phyloP scores from a whole-genome alignment of 1,284 basidiomycete species.

The Wolfiporia cocos region DNA sequence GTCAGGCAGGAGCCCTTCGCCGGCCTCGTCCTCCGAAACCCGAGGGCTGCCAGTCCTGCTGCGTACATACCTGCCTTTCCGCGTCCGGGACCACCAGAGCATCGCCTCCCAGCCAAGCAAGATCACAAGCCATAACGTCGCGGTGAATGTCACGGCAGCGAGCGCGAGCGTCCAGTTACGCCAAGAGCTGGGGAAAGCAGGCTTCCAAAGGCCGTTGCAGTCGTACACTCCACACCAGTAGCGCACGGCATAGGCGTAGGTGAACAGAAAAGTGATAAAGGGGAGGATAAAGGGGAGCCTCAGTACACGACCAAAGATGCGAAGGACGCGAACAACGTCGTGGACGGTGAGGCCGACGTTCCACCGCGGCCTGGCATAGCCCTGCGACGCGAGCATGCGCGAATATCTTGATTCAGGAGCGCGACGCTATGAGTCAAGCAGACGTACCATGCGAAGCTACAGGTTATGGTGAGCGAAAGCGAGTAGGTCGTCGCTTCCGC shows the following conservation, averaged over 20 bases:
- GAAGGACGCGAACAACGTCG: constrained; percentile 1
- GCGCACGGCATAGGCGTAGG: constrained; percentile 8
- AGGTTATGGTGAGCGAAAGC: too few species aligned
- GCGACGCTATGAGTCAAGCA: too few species aligned
- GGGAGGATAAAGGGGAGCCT: constrained; percentile 12
- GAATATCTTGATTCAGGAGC: too few species aligned
- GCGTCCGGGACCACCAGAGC: constrained; percentile 1
- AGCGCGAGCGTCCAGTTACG: constrained; percentile 17
- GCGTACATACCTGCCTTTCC: background rate
- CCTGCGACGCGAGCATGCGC: too few species aligned
- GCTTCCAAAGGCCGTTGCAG: constrained; percentile 13
- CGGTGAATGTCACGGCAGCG: constrained; percentile 13
- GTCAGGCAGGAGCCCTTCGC: constrained; percentile 13
- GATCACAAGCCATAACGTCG: constrained; percentile 14
- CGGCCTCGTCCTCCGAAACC: constrained; percentile 7
- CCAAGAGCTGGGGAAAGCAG: constrained; percentile 16
- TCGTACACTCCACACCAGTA: constrained; percentile 4
- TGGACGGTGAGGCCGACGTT: too few species aligned
- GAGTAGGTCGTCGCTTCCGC: too few species aligned
- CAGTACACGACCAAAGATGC: background rate
- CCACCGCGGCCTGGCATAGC: constrained; percentile 3
- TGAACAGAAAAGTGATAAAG: constrained; percentile 11
- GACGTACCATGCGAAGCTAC: too few species aligned
- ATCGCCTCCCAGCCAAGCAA: constrained; percentile 8
- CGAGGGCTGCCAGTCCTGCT: constrained; percentile 2